Evolutionary conservation across 164 flowering plant genomes (phyloP), one percentile per base, ranked within the genome.

Genomic region (Magnolia kwangsiensis): DNA sequence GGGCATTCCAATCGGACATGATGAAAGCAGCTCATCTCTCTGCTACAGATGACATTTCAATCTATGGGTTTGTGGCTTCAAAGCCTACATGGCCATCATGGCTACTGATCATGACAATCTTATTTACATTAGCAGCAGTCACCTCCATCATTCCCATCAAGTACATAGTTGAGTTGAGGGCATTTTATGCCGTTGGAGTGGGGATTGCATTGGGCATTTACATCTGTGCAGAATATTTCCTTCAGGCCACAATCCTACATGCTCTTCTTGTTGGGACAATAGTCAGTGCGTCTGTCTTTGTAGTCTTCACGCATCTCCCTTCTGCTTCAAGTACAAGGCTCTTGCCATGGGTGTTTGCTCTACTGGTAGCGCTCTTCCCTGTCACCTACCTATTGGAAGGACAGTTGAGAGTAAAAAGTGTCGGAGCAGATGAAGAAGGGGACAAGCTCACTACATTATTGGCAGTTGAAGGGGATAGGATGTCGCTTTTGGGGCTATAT

Each of bases 81-180:
- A 94, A 88, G 81, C 99, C 98, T 59, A 86, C 96, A 24, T 96
- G 99, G 99, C 99, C 99, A 21, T 90, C 99, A 70, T 96, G 99
- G 99, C 82, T 96, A 72, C 97, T 96, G 69, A 91, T 96, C 74
- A 73, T 81, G 50, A 92, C 98, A 59, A 82, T 92, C 81, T 81
- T 96, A 69, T 94, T 96, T 72, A 87, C 97, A 29, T 86, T 96
- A 11, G 92, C 98, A 63, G 92, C 96, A 49, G 81, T 89, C 31
- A 90, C 97, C 64, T 91, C 97, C 67, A 73, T 92, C 63, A 92
- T 94, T 72, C 98, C 99, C 14, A 88, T 96, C 64, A 94, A 90
- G 69, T 94, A 96, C 83, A 83, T 94, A 24, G 98, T 89, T 66
- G 98, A 94, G 80, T 82, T 92, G 83, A 89, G 99, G 77, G 79